Conservation (phyloP, 2,329 filamentous ascomycete genomes). For the Fusarium equiseti region DNA sequence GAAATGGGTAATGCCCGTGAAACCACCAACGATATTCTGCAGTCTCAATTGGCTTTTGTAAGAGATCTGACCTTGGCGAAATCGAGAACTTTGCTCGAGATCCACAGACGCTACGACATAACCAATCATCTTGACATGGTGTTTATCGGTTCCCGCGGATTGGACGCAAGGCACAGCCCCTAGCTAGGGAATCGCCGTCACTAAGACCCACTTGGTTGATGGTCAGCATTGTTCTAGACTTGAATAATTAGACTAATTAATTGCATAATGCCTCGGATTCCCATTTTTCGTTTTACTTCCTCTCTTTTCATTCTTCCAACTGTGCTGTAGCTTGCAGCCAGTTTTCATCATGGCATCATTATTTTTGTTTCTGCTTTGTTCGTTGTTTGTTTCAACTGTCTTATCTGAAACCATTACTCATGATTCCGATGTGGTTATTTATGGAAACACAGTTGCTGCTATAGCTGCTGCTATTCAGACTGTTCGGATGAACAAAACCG, state of each 20-base stretch:
- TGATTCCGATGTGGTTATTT: conserved; percentile 35
- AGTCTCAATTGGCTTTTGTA: neutral
- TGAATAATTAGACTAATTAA: neutral
- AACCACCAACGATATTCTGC: neutral
- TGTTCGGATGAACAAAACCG: conserved; percentile 34
- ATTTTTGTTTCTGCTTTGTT: neutral
- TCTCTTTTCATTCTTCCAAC: neutral
- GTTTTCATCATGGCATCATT: neutral
- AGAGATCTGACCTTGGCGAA: neutral
- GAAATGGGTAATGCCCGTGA: neutral
- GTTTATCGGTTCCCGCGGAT: conserved; percentile 1
- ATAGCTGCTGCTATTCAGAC: conserved; percentile 37
- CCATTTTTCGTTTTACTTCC: neutral
- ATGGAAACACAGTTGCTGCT: conserved; percentile 39
- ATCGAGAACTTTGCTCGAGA: neutral
- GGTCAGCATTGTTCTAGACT: conserved; percentile 1
- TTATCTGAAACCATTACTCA: conserved; percentile 1
- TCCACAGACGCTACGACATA: neutral
- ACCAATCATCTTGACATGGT: conserved; percentile 3
- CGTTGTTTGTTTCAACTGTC: neutral
- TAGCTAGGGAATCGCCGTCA: conserved; percentile 23
- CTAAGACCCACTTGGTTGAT: conserved; percentile 10
- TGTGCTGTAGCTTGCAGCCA: neutral
- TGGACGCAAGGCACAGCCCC: neutral
- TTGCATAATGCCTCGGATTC: neutral